Base-by-base conservation (phyloP, 352 stramenopile species). In the Globisporangium echinulatum region DNA sequence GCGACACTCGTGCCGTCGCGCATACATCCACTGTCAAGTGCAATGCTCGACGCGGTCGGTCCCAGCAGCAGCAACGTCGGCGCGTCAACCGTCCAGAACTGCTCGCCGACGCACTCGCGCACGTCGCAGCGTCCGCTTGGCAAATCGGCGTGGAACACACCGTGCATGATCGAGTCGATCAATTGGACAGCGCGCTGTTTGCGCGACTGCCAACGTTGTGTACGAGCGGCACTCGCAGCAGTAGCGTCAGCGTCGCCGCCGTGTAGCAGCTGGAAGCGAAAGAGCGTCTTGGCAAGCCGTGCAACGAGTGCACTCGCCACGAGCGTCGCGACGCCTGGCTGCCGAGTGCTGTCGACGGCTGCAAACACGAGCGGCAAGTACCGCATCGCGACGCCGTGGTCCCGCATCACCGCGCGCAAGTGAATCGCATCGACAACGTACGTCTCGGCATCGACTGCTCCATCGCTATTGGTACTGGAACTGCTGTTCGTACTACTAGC, bases 31-130 rank as follows among this genome's bases (percentile, higher is more conserved):
- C 74, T 56, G 14, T 79, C 67, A 25, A 92, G 63, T 1, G 77
- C 68, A 49, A 84, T 78, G 46, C 76, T 85, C 5, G 80, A 78
- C 9, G 80, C 64, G 63, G 82, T 87, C 0, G 71, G 73, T 19
- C 85, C 85, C 2, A 94, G 67, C 4, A 75, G 64, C 51, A 86
- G 73, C 72, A 77, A 74, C 15, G 91, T 76, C 0, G 74, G 79
- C 1, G 75, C 80, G 48, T 92, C 77, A 0, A 90, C 71, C 14
- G 77, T 63, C 85, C 85, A 94, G 43, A 94, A 94, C 54, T 92
- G 82, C 25, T 81, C 72, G 7, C 72, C 76, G 38, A 61, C 65
- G 51, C 76, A 86, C 59, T 79, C 64, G 57, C 56, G 52, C 68
- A 76, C 7, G 50, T 49, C 0, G 53, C 56, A 15, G 51, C 25